These are phyloP conservation scores for Thielaviopsis euricoi DNA, from an alignment of 2,329 filamentous ascomycete genomes.

Conservation along the genomic window DNA sequence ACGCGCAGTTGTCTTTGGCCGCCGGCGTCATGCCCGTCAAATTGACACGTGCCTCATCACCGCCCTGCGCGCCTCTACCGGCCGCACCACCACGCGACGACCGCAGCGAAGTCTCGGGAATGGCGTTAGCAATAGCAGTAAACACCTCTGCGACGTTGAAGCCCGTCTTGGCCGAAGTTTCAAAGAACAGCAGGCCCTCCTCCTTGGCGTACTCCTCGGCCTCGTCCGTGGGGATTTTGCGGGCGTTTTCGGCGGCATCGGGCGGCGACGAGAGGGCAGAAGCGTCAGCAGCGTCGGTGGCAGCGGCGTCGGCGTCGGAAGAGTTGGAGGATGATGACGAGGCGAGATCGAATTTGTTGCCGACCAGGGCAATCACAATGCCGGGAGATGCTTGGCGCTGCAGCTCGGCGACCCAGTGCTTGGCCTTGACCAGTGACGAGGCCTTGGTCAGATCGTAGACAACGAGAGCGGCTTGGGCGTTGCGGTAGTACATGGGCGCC, in stretches of 20 bases:
- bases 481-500: conserved; percentile 98
- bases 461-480: conserved; percentile 90
- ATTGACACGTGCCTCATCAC: conserved; percentile 65
- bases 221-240: conserved; percentile 82
- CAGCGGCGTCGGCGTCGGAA: conserved; percentile 33
- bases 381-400: conserved; percentile 91
- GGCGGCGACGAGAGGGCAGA: conserved; percentile 32
- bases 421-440: conserved; percentile 86
- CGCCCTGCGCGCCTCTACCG: conserved; percentile 37
- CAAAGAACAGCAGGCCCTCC: conserved; percentile 86
- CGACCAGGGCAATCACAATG: conserved; percentile 91
- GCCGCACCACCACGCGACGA: conserved; percentile 56
- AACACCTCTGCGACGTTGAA: conserved; percentile 92
- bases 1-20: conserved; percentile 86
- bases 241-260: conserved; percentile 50
- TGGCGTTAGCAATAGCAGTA: conserved; percentile 93
- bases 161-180: conserved; percentile 94
- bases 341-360: conserved; percentile 89
- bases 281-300: conserved; percentile 31
- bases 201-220: conserved; percentile 89
- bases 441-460: conserved; percentile 98
- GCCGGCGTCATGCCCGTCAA: conserved; percentile 54
- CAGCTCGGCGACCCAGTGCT: conserved; percentile 96
- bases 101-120: conserved; percentile 93
- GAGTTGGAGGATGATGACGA: conserved; percentile 32